A percentile compares a stretch with the other conserved stretches of the same genome.
Evolutionary conservation across 2,329 filamentous ascomycete genomes (phyloP).

Genomic region (Fusarium sambucinum): DNA sequence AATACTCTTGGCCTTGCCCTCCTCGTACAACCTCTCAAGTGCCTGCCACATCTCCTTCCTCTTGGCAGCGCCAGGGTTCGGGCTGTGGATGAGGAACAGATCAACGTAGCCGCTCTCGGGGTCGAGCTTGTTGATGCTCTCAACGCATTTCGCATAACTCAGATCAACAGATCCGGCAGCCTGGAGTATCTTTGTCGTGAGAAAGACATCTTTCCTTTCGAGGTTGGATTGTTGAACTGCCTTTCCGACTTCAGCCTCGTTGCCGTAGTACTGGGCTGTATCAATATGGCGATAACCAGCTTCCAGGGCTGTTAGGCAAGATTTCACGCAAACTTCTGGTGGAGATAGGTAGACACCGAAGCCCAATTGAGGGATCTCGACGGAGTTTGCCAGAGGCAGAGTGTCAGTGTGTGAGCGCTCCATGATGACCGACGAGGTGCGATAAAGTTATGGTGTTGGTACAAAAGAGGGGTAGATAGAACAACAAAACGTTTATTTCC

Average conservation of each 20-base stretch:
- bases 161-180: constrained; percentile 63
- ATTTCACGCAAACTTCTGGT: constrained; percentile 64
- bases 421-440: background rate
- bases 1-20: constrained; percentile 72
- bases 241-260: constrained; percentile 61
- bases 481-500: background rate
- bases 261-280: constrained; percentile 54
- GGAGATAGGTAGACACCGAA: constrained; percentile 77
- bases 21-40: constrained; percentile 69
- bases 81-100: constrained; percentile 76
- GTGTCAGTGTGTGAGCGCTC: constrained; percentile 37
- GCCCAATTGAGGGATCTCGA: constrained; percentile 71
- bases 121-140: constrained; percentile 72
- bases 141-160: constrained; percentile 69
- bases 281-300: constrained; percentile 69
- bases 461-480: constrained; percentile 24
- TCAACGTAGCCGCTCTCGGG: constrained; percentile 71
- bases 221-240: constrained; percentile 61
- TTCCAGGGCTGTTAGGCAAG: constrained; percentile 66
- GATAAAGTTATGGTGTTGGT: background rate
- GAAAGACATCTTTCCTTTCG: constrained; percentile 60
- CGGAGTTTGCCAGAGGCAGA: constrained; percentile 41
- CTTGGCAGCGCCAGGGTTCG: constrained; percentile 64
- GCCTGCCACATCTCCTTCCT: constrained; percentile 75
- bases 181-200: constrained; percentile 66